Base-by-base conservation (phyloP, 495 filamentous ascomycete species). In the Xylaria longipes region DNA sequence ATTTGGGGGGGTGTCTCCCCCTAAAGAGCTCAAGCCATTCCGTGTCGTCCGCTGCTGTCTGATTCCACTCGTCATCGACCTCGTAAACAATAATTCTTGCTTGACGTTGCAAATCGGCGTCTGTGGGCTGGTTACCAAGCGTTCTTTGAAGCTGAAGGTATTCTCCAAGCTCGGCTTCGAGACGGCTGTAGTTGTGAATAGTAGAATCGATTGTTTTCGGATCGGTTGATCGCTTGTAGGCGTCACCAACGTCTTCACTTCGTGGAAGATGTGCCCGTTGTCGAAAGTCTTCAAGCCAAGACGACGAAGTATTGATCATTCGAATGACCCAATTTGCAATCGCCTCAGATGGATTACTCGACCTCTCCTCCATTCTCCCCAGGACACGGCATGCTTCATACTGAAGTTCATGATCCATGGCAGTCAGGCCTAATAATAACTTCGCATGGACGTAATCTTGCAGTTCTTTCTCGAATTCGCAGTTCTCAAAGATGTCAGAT, bases 21-120 rank as follows among this genome's bases (percentile, higher is more conserved):
- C 79, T 81, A 68, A 89, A 88, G 7, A 79, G 74, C 25, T 77
- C 73, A 9, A 93, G 82, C 88, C 90, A 91, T 1, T 85, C 77
- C 4, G 82, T 80, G 69, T 93, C 90, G 72, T 93, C 91, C 8
- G 91, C 88, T 27, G 87, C 89, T 0, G 91, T 93, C 77, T 92
- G 91, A 68, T 92, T 92, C 90, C 90, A 93, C 25, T 84, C 84
- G 71, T 93, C 91, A 68, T 91, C 88, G 57, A 78, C 84, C 22
- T 87, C 88, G 77, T 91, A 92, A 70, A 93, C 87, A 69, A 91
- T 87, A 35, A 87, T 81, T 64, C 91, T 89, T 9, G 85, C 90
- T 76, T 91, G 83, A 22, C 81, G 82, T 78, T 92, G 91, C 43
- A 93, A 74, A 73, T 90, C 87, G 22, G 81, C 80, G 74, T 93